Conservation (phyloP, 768 basidiomycete species). For the Paxillus rubicundulus region DNA sequence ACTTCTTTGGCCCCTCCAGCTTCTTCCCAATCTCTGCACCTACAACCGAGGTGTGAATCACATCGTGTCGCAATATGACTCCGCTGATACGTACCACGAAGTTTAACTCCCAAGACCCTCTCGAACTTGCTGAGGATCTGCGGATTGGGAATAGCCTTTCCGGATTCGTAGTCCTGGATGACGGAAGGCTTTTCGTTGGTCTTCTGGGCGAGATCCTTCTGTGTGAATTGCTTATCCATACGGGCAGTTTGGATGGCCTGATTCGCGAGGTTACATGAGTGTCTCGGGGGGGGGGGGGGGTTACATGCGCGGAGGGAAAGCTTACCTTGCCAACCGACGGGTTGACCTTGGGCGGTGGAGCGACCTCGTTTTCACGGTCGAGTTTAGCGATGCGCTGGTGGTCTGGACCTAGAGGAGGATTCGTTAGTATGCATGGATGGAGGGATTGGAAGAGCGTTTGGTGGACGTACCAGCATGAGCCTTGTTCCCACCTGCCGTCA, state of each 20-base stretch:
- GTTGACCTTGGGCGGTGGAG: constrained; percentile 80
- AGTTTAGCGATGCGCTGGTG: constrained; percentile 93
- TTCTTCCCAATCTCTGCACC: constrained; percentile 85
- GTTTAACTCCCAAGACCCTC: constrained; percentile 79
- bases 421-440: neutral
- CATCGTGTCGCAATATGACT: neutral
- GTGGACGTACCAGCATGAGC: constrained; percentile 59
- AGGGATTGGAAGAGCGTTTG: neutral
- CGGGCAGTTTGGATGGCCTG: constrained; percentile 84
- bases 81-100: constrained; percentile 65
- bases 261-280: constrained; percentile 7
- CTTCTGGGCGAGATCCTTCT: constrained; percentile 91
- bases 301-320: neutral
- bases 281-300: neutral
- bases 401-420: constrained; percentile 66
- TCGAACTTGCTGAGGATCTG: constrained; percentile 90
- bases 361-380: constrained; percentile 93
- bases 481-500: constrained; percentile 68
- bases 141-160: constrained; percentile 82
- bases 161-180: constrained; percentile 85
- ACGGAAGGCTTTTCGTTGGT: constrained; percentile 91
- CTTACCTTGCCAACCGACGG: constrained; percentile 71
- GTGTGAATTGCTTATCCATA: constrained; percentile 73
- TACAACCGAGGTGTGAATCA: constrained; percentile 25
- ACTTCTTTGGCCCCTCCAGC: constrained; percentile 74